Evolutionary conservation across 345 rosid species (phyloP).

Genomic region (Alliaria petiolata): DNA sequence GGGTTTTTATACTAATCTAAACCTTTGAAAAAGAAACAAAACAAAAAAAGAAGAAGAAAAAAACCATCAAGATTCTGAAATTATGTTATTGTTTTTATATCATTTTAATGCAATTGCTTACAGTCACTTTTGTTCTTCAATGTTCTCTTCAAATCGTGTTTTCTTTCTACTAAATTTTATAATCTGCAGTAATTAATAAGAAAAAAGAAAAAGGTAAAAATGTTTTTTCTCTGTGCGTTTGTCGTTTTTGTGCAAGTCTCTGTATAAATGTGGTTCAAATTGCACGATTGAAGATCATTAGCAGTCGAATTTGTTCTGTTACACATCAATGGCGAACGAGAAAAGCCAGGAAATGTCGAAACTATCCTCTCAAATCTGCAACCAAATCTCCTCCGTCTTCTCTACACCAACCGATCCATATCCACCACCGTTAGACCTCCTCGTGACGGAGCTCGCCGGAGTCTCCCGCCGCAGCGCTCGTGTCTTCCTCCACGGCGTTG

Average conservation of each 20-base stretch:
- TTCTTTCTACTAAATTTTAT: neutral
- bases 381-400: slow-evolving; percentile 63
- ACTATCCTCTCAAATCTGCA: slow-evolving; percentile 59
- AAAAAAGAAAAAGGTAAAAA: neutral
- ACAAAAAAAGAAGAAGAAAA: no score
- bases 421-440: slow-evolving; percentile 50
- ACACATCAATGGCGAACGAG: slow-evolving; percentile 23
- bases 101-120: neutral
- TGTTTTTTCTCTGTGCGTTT: neutral
- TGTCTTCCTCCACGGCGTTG: slow-evolving; percentile 79
- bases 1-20: neutral
- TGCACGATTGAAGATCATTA: neutral
- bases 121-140: neutral
- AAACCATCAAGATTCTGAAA: neutral
- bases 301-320: neutral
- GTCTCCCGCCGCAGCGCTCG: slow-evolving; percentile 42
- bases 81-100: neutral
- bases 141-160: neutral
- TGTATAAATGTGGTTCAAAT: slow-evolving; percentile 6
- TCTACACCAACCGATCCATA: slow-evolving; percentile 40
- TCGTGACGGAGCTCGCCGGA: slow-evolving; percentile 48
- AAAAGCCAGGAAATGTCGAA: slow-evolving; percentile 19
- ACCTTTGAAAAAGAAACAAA: neutral
- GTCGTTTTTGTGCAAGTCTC: neutral
- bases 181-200: neutral